Evolutionary conservation across 345 rosid genomes (phyloP).

Genomic region (Rubroshorea leprosula): DNA sequence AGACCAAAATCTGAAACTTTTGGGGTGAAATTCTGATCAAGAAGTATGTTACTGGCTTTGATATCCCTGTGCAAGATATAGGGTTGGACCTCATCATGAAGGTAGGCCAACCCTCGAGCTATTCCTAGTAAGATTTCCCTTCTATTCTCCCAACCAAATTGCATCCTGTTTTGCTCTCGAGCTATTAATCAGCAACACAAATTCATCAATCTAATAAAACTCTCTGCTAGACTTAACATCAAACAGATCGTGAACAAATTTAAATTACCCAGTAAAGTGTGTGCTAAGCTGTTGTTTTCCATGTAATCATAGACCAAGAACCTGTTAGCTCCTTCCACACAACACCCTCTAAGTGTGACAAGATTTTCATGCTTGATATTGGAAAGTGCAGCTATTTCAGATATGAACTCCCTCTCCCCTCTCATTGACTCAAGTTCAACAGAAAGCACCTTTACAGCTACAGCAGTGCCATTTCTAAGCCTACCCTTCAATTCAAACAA

Average conservation of each 20-base stretch:
- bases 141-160: conserved; percentile 40
- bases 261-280: conserved; percentile 42
- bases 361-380: conserved; percentile 47
- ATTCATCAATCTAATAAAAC: no score
- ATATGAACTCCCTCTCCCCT: conserved; percentile 55
- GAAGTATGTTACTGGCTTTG: no score
- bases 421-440: conserved; percentile 48
- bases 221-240: no score
- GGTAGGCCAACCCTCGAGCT: conserved; percentile 48
- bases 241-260: no score
- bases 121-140: conserved; percentile 41
- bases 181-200: conserved; percentile 31
- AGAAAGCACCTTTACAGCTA: conserved; percentile 49
- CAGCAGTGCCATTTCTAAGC: conserved; percentile 34
- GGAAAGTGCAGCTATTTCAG: conserved; percentile 48
- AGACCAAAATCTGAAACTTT: conserved; percentile 73
- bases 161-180: conserved; percentile 36
- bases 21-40: conserved; percentile 39
- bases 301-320: conserved; percentile 50
- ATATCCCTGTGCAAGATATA: no score
- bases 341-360: conserved; percentile 50
- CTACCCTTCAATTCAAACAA: conserved; percentile 29
- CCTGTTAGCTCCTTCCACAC: conserved; percentile 44
- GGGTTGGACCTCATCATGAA: conserved; percentile 52
- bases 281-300: conserved; percentile 52